These are phyloP conservation scores for Argentina anserina DNA, from an alignment of 306 rosid genomes.

Conservation along the genomic window DNA sequence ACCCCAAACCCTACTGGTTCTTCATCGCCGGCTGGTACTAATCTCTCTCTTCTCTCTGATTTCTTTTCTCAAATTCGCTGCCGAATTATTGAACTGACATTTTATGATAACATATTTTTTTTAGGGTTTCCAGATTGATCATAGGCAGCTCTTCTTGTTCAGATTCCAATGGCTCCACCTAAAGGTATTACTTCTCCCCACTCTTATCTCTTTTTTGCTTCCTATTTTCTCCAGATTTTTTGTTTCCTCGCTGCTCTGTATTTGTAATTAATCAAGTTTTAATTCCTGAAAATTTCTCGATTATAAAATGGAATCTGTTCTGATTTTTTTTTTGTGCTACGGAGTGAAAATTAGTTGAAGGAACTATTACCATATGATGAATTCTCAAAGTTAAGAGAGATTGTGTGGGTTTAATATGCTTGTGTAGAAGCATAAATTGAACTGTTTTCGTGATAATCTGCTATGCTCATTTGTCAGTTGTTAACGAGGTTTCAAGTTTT, in stretches of 20 bases:
- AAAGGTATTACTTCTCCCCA: constrained; percentile 39
- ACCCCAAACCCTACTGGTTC: constrained; percentile 31
- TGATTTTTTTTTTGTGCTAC: background rate
- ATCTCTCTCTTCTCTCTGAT: background rate
- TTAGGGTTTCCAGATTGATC: constrained; percentile 21
- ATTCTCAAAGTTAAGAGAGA: background rate
- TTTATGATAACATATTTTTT: background rate
- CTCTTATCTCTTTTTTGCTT: background rate
- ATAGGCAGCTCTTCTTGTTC: constrained; percentile 13
- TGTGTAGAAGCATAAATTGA: too few relatives aligned
- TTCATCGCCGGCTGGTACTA: constrained; percentile 21
- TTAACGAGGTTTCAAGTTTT: background rate
- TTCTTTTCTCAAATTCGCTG: background rate
- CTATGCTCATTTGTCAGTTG: background rate
- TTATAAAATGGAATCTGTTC: background rate
- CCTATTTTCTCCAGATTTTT: too few relatives aligned
- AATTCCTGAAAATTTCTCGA: background rate
- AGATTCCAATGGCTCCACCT: constrained; percentile 51
- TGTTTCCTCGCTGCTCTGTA: background rate
- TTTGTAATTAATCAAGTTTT: background rate
- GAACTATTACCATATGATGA: background rate
- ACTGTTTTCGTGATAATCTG: too few relatives aligned
- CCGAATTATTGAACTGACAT: background rate
- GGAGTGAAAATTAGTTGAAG: background rate
- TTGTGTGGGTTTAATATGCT: background rate